A percentile compares a stretch with the other conserved stretches of the same genome.
phyloP scores from a whole-genome alignment of 495 filamentous ascomycete genomes.

The Halenospora varia region DNA sequence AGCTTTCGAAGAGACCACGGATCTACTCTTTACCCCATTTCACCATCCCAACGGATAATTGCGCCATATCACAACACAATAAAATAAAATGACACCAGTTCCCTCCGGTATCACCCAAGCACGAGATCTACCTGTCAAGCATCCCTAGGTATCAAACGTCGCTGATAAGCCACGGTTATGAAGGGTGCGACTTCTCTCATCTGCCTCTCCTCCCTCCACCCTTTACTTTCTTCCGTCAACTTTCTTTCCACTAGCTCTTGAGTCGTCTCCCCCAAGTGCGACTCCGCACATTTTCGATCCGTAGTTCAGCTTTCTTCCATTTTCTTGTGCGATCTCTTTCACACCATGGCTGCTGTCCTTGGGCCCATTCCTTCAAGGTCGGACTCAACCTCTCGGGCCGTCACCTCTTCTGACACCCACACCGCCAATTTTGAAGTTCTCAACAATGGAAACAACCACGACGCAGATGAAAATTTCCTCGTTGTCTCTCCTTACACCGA shows the following conservation, averaged over 20 bases:
- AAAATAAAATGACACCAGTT: constrained; percentile 1
- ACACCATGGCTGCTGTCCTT: constrained; percentile 3
- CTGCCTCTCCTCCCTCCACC: neutral
- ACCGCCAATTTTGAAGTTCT: neutral
- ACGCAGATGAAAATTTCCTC: constrained; percentile 39
- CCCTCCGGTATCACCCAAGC: neutral
- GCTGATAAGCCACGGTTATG: neutral
- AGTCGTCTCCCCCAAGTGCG: no score
- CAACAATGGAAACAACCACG: neutral
- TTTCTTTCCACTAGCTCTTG: neutral
- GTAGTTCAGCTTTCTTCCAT: neutral
- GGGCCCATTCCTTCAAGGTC: neutral
- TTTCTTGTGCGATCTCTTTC: neutral
- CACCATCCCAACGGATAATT: constrained; percentile 1
- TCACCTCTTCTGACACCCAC: neutral
- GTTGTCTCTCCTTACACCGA: constrained; percentile 73
- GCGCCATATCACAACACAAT: constrained; percentile 7
- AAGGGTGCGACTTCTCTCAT: neutral
- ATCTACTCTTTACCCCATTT: neutral
- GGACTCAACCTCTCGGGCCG: neutral
- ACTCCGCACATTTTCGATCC: neutral
- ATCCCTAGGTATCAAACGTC: neutral
- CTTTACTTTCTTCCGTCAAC: neutral
- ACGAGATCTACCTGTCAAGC: neutral
- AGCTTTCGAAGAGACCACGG: neutral